Percentiles rank a stretch among this genome's conserved stretches.
Conservation (phyloP, 495 filamentous ascomycete genomes). For the Tuber calosporum region DNA sequence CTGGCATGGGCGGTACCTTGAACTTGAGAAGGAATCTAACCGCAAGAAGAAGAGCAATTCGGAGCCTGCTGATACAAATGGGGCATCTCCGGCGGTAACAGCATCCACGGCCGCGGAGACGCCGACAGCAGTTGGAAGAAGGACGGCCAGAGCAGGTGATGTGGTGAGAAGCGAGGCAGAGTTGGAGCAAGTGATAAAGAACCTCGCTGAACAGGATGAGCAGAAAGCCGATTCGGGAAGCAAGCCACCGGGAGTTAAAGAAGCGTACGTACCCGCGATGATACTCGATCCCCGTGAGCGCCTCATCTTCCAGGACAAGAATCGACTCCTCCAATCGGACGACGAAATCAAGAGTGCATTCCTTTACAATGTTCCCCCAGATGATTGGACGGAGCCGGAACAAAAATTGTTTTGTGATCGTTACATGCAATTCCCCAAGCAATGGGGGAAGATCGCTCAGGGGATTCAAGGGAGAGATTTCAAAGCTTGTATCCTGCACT, state of each 20-base stretch:
- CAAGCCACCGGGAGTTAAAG: slow-evolving; percentile 68
- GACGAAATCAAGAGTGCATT: slow-evolving; percentile 59
- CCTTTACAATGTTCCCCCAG: slow-evolving; percentile 64
- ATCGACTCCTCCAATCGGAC: slow-evolving; percentile 60
- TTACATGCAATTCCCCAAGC: slow-evolving; percentile 77
- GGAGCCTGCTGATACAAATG: slow-evolving; percentile 34
- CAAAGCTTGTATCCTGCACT: slow-evolving; percentile 85
- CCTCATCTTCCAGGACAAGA: slow-evolving; percentile 63
- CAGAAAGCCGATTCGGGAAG: slow-evolving; percentile 51
- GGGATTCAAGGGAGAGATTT: slow-evolving; percentile 64
- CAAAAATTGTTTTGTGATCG: slow-evolving; percentile 66
- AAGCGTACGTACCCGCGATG: slow-evolving; percentile 79
- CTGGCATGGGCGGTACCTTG: slow-evolving; percentile 33
- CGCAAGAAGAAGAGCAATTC: slow-evolving; percentile 40
- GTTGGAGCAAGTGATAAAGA: slow-evolving; percentile 40
- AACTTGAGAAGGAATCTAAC: slow-evolving; percentile 37
- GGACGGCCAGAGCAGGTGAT: slow-evolving; percentile 36
- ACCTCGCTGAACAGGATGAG: slow-evolving; percentile 37
- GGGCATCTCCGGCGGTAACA: slow-evolving; percentile 29
- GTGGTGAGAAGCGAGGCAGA: slow-evolving; percentile 42
- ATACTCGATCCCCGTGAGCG: slow-evolving; percentile 48
- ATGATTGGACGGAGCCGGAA: slow-evolving; percentile 79
- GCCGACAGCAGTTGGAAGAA: slow-evolving; percentile 22
- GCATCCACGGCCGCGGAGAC: slow-evolving; percentile 24
- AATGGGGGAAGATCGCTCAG: slow-evolving; percentile 82